Conservation (phyloP, 805 yeast species). For the Priceomyces castillae region DNA sequence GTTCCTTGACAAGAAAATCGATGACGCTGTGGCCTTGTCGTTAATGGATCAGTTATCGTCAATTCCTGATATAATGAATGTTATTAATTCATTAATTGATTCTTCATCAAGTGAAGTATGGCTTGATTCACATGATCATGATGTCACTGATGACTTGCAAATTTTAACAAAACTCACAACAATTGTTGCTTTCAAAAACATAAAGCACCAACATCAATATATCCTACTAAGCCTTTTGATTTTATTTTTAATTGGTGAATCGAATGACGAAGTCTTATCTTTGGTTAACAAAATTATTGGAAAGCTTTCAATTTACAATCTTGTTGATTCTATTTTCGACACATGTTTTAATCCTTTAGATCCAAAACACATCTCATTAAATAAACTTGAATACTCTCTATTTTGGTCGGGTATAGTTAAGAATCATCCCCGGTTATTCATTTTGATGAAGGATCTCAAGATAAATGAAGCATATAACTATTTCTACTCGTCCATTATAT, state of each 20-base stretch:
- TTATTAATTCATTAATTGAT: conserved; percentile 22
- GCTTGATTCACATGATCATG: conserved; percentile 3
- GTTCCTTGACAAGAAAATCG: conserved; percentile 22
- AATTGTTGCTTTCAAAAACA: conserved; percentile 25
- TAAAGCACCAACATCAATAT: conserved; percentile 26
- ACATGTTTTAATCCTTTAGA: conserved; percentile 20
- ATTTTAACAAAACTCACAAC: conserved; percentile 23
- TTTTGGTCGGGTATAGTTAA: conserved; percentile 29
- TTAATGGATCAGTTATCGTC: conserved; percentile 22
- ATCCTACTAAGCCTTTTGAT: conserved; percentile 28
- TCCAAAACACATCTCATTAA: conserved; percentile 14
- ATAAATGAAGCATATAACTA: conserved; percentile 28
- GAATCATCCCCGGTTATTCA: conserved; percentile 16
- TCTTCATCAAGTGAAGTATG: neutral
- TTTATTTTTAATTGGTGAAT: conserved; percentile 33
- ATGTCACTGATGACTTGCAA: conserved; percentile 17
- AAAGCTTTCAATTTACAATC: conserved; percentile 24
- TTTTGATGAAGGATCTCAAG: conserved; percentile 15
- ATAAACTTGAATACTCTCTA: conserved; percentile 23
- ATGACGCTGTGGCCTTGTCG: conserved; percentile 20
- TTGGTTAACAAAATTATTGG: conserved; percentile 22
- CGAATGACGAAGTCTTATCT: conserved; percentile 23
- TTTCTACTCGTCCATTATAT: conserved; percentile 17
- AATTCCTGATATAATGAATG: conserved; percentile 25
- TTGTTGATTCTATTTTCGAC: conserved; percentile 24